phyloP scores from a whole-genome alignment of 2,329 filamentous ascomycete species.

The Microdochium bolleyi region DNA sequence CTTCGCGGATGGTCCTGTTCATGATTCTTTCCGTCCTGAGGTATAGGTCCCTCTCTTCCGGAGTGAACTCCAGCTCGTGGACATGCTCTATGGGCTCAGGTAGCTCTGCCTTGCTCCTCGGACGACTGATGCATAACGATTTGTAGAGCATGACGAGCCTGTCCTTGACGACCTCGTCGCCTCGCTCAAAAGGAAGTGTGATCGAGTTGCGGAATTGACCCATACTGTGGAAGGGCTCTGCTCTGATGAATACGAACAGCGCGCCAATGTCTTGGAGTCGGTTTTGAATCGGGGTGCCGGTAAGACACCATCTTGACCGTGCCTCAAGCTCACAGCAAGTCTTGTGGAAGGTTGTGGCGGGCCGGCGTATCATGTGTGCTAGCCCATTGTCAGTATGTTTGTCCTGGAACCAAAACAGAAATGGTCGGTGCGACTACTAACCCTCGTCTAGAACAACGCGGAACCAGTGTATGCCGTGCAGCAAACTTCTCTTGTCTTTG shows the following conservation, averaged over 20 bases:
- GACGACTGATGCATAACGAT: conserved; percentile 31
- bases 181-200: conserved; percentile 26
- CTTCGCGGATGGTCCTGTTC: conserved; percentile 26
- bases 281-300: conserved; percentile 48
- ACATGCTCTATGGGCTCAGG: conserved; percentile 17
- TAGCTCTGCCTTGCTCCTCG: conserved; percentile 28
- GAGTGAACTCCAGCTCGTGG: conserved; percentile 22
- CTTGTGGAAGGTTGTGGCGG: conserved; percentile 32
- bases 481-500: conserved; percentile 8
- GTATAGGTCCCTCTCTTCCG: conserved; percentile 22
- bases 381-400: conserved; percentile 30
- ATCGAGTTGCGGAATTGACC: conserved; percentile 34
- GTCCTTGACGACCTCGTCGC: conserved; percentile 12
- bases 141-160: conserved; percentile 24
- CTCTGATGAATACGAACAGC: conserved; percentile 38
- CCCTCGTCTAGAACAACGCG: conserved; percentile 36
- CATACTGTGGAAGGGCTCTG: conserved; percentile 30
- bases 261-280: conserved; percentile 41
- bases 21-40: conserved; percentile 25
- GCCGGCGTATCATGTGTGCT: conserved; percentile 44
- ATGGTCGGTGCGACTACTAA: conserved; percentile 9
- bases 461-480: conserved; percentile 30
- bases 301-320: conserved; percentile 41
- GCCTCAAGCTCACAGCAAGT: conserved; percentile 32
- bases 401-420: not conserved